phyloP scores from a whole-genome alignment of 371 early-diverging fungal species.

The Actinomortierella ambigua region DNA sequence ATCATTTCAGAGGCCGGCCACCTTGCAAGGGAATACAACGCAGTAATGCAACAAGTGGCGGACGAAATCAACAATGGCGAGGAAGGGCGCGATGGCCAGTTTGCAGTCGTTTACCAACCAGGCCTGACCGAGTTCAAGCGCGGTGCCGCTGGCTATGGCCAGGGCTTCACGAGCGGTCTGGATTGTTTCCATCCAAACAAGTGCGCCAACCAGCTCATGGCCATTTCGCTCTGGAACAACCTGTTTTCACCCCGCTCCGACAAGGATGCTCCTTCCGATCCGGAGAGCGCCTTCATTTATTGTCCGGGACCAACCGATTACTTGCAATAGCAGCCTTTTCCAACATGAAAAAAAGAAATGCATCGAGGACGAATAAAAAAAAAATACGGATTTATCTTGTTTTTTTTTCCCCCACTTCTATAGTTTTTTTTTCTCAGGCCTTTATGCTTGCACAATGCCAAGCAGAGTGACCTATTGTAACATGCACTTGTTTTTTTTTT shows the following conservation, averaged over 20 bases:
- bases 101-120: slow-evolving; percentile 68
- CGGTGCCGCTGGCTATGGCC: slow-evolving; percentile 53
- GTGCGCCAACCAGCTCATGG: slow-evolving; percentile 69
- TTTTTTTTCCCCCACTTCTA: too few species aligned
- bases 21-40: slow-evolving; percentile 60
- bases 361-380: too few species aligned
- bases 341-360: too few species aligned
- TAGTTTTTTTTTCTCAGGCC: too few species aligned
- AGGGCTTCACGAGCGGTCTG: slow-evolving; percentile 62
- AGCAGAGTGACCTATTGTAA: too few species aligned
- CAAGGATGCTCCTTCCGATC: slow-evolving; percentile 45
- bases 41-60: slow-evolving; percentile 55
- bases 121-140: slow-evolving; percentile 58
- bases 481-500: too few species aligned
- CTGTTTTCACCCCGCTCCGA: slow-evolving; percentile 56
- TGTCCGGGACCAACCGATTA: slow-evolving; percentile 62
- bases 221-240: slow-evolving; percentile 68
- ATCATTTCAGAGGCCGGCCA: slow-evolving; percentile 54
- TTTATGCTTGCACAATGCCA: too few species aligned
- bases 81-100: slow-evolving; percentile 44
- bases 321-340: slow-evolving; percentile 49
- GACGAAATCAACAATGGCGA: slow-evolving; percentile 48
- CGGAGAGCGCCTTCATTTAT: slow-evolving; percentile 46
- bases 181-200: slow-evolving; percentile 77
- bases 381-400: too few species aligned